Evolutionary conservation across 2,329 filamentous ascomycete genomes (phyloP), one percentile per base, ranked within the genome.

Genomic region (Trichoderma cornu-damae): DNA sequence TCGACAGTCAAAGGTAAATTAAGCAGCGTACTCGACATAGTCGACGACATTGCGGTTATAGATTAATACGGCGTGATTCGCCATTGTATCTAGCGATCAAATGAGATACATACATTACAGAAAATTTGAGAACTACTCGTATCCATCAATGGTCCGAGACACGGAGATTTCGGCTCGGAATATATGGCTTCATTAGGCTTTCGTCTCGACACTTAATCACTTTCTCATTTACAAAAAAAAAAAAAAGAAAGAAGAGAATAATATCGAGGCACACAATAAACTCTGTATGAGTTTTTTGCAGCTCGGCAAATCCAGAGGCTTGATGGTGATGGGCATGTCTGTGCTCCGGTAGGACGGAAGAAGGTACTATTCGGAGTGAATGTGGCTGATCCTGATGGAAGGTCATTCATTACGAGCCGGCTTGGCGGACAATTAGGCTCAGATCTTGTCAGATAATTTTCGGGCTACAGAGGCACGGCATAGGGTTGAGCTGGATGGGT

Each of bases 31-130:
- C 22, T 37, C 28, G 56, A 44, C 47, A n/a, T 43, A 37, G 35
- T 53, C 49, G 37, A 54, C 18, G 49, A 48, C 28, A 54, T 49
- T 53, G 57, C 51, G 20, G 44, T 16, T 54, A 58, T 58, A 58
- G 56, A 46, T 58, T 58, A 58, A 58, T 58, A 58, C 56, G 37
- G 44, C 44, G 35, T 16, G 12, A 57, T 34, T 11, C 32, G 52
- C 52, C 22, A 47, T 47, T 30, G 52, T 55, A 55, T 38, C 32
- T 55, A 55, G 52, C 52, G 42, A 55, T 22, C 20, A 35, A 40
- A 56, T 56, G 32, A 47, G 20, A 5, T 34, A 47, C 42, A 32
- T 38, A 28, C 43, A 48, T 40, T 38, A 42, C 24, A 49, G 6
- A 11, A 6, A 22, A 3, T 4, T 32, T 26, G 30, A 54, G 40